phyloP scores from a whole-genome alignment of 2,329 filamentous ascomycete genomes.

The Xylaria sp. region DNA sequence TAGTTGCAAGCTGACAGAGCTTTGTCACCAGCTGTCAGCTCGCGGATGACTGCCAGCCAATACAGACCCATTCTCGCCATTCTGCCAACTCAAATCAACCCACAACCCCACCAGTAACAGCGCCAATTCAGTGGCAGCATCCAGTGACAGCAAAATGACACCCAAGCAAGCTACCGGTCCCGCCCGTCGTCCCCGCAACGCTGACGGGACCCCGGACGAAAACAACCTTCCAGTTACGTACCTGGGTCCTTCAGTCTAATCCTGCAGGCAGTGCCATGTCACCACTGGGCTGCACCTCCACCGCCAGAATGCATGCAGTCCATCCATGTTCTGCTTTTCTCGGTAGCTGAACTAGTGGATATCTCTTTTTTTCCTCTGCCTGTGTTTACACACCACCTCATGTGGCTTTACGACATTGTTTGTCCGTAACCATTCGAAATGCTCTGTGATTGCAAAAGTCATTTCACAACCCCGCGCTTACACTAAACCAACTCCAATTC shows the following conservation, averaged over 20 bases:
- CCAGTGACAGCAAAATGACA: conserved; percentile 1
- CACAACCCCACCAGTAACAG: neutral
- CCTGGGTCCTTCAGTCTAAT: conserved; percentile 19
- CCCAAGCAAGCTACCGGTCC: conserved; percentile 11
- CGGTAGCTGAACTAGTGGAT: conserved; percentile 8
- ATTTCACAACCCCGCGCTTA: conserved; percentile 28
- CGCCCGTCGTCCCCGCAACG: conserved; percentile 41
- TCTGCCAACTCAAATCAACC: conserved; percentile 13
- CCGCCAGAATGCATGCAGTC: conserved; percentile 28
- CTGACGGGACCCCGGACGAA: conserved; percentile 30
- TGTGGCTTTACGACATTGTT: conserved; percentile 14
- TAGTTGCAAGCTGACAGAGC: neutral
- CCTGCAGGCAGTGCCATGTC: conserved; percentile 47
- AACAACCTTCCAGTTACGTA: conserved; percentile 38
- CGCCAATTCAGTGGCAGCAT: neutral
- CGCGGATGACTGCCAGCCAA: too few relatives aligned
- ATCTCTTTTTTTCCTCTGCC: conserved; percentile 1
- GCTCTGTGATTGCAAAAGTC: conserved; percentile 1
- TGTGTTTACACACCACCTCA: conserved; percentile 9
- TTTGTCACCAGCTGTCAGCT: conserved; percentile 12
- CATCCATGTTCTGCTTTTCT: conserved; percentile 11
- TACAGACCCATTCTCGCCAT: too few relatives aligned
- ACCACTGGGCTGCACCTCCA: conserved; percentile 36
- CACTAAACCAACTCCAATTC: conserved; percentile 24
- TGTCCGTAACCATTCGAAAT: conserved; percentile 5